Percentiles rank a stretch among this genome's conserved stretches.
phyloP scores from a whole-genome alignment of 805 yeast genomes.

The Wickerhamomyces pijperi region DNA sequence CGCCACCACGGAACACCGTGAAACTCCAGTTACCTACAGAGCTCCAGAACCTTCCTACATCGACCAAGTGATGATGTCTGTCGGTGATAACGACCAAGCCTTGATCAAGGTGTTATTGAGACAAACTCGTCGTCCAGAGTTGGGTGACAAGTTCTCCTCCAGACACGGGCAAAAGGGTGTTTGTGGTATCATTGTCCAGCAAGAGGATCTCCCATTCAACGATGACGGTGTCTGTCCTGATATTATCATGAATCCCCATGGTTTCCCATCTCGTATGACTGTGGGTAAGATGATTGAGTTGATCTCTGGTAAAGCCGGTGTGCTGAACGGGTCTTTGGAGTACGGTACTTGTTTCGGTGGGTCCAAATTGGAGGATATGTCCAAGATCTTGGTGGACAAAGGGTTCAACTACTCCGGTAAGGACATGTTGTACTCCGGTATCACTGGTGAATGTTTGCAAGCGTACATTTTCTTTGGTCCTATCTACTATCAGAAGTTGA shows the following conservation, averaged over 20 bases:
- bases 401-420: slow-evolving; percentile 95
- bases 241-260: slow-evolving; percentile 97
- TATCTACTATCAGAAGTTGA: slow-evolving; percentile 92
- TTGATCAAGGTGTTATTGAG: slow-evolving; percentile 83
- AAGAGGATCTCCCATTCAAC: slow-evolving; percentile 92
- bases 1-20: slow-evolving; percentile 59
- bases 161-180: slow-evolving; percentile 99
- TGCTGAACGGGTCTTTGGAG: slow-evolving; percentile 78
- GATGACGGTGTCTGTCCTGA: slow-evolving; percentile 91
- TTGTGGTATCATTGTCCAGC: slow-evolving; percentile 95
- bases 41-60: slow-evolving; percentile 94
- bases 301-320: slow-evolving; percentile 96
- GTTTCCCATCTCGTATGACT: slow-evolving; percentile 99
- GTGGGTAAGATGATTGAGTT: slow-evolving; percentile 97
- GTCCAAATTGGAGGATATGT: slow-evolving; percentile 92
- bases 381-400: slow-evolving; percentile 74
- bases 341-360: slow-evolving; percentile 99
- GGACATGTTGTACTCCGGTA: slow-evolving; percentile 94
- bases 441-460: slow-evolving; percentile 93
- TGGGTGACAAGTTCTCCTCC: slow-evolving; percentile 95
- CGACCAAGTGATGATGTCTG: slow-evolving; percentile 96
- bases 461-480: slow-evolving; percentile 99
- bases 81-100: slow-evolving; percentile 90
- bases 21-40: slow-evolving; percentile 82
- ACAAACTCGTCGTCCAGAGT: slow-evolving; percentile 94